A percentile compares a stretch with the other conserved stretches of the same genome.
phyloP scores from a whole-genome alignment of 805 yeast species.

The Candida sithepensis region DNA sequence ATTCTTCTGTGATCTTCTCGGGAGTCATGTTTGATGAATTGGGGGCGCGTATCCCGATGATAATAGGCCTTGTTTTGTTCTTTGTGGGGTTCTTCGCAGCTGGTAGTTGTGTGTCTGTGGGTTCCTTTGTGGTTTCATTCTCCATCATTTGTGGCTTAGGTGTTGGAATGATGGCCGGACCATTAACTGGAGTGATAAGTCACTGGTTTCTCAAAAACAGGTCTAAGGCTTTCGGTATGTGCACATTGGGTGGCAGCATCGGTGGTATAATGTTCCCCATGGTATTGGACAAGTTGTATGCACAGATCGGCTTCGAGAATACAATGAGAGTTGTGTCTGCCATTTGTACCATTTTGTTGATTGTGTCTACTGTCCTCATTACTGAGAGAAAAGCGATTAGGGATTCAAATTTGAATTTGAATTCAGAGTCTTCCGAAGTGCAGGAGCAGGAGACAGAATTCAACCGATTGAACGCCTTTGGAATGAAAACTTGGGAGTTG shows the following conservation, averaged over 20 bases:
- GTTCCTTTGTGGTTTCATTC: conserved; percentile 45
- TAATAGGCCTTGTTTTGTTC: conserved; percentile 31
- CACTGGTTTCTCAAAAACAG: conserved; percentile 57
- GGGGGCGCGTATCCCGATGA: conserved; percentile 37
- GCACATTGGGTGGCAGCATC: conserved; percentile 50
- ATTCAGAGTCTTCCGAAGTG: background rate
- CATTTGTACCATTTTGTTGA: conserved; percentile 31
- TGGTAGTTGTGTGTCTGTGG: conserved; percentile 37
- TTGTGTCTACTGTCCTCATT: conserved; percentile 29
- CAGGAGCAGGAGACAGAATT: background rate
- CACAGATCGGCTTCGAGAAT: conserved; percentile 49
- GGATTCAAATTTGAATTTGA: background rate
- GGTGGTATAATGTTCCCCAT: conserved; percentile 52
- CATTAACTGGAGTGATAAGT: conserved; percentile 50
- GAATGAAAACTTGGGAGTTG: conserved; percentile 1
- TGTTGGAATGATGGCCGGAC: conserved; percentile 47
- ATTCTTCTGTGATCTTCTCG: conserved; percentile 35
- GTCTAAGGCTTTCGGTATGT: conserved; percentile 54
- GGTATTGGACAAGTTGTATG: conserved; percentile 42
- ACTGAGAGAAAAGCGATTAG: conserved; percentile 30
- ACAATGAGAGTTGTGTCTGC: conserved; percentile 49
- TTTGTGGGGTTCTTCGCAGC: conserved; percentile 36
- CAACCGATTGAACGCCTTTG: background rate
- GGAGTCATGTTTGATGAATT: conserved; percentile 41
- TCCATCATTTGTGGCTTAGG: conserved; percentile 41